Conservation (phyloP, 441 rosid genomes). For the Flueggea neowawraea region DNA sequence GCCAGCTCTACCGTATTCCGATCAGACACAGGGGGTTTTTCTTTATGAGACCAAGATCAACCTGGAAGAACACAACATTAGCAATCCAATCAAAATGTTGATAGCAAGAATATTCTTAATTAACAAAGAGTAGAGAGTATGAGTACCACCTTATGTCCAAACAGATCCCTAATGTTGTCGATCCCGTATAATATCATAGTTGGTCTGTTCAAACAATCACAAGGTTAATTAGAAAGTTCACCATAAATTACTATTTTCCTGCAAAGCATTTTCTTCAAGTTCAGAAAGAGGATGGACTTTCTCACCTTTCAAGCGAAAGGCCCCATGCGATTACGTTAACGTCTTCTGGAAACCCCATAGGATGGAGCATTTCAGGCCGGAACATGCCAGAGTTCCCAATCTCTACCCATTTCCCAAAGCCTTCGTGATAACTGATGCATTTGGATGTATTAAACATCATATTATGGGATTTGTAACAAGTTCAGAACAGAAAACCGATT, state of each 20-base stretch:
- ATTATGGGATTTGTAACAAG: not conserved
- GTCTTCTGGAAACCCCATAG: slow-evolving; percentile 97
- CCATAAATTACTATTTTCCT: not conserved
- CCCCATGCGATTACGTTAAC: slow-evolving; percentile 93
- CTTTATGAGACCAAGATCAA: slow-evolving; percentile 84
- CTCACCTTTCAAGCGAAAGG: slow-evolving; percentile 94
- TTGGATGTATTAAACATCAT: slow-evolving; percentile 6
- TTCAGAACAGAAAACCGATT: slow-evolving; percentile 1
- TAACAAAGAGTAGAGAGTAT: not conserved
- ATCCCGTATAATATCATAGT: slow-evolving; percentile 87
- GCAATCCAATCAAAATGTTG: not conserved
- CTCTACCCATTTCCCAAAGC: slow-evolving; percentile 86
- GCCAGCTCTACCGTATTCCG: no score
- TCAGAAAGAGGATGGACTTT: not conserved
- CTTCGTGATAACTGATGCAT: slow-evolving; percentile 71
- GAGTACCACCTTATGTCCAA: slow-evolving; percentile 85
- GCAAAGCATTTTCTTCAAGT: not conserved
- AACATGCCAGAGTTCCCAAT: slow-evolving; percentile 98
- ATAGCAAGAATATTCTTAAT: not conserved
- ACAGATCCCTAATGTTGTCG: slow-evolving; percentile 86
- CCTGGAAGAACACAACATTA: slow-evolving; percentile 40
- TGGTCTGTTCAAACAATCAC: slow-evolving; percentile 47
- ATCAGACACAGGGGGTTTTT: no score
- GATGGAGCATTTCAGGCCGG: slow-evolving; percentile 93
- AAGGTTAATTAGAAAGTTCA: slow-evolving; percentile 1